Percentiles rank a stretch among this genome's conserved stretches.
Conservation (phyloP, 2,329 filamentous ascomycete genomes). For the Verticillium nubilum region DNA sequence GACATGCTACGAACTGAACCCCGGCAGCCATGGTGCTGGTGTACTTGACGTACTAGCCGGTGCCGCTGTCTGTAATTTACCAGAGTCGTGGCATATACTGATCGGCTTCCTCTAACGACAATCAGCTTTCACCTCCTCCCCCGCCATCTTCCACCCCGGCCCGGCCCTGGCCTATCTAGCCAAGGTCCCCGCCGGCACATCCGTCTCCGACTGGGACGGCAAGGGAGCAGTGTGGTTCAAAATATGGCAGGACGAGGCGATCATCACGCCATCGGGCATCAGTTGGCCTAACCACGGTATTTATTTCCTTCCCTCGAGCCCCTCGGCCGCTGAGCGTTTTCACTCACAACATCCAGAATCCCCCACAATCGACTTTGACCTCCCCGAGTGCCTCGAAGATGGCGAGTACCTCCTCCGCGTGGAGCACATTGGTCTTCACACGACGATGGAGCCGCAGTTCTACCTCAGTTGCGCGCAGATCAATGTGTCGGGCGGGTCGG, state of each 20-base stretch:
- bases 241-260: conserved; percentile 36
- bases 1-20: conserved; percentile 21
- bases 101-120: neutral
- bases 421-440: conserved; percentile 39
- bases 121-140: conserved; percentile 28
- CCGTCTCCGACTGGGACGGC: conserved; percentile 28
- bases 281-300: conserved; percentile 33
- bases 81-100: conserved; percentile 1
- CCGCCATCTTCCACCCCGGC: conserved; percentile 34
- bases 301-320: neutral
- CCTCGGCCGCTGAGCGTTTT: too few relatives aligned
- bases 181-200: conserved; percentile 25
- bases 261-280: conserved; percentile 26
- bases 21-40: conserved; percentile 13
- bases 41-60: conserved; percentile 7
- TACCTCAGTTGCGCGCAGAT: conserved; percentile 28
- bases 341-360: neutral
- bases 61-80: conserved; percentile 3
- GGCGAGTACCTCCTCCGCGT: conserved; percentile 35
- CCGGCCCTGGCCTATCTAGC: conserved; percentile 34
- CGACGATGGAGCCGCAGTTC: conserved; percentile 36
- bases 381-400: conserved; percentile 35
- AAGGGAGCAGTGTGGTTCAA: conserved; percentile 34
- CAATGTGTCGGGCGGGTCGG: conserved; percentile 30
- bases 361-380: conserved; percentile 26